A percentile compares a stretch with the other conserved stretches of the same genome.
phyloP scores from a whole-genome alignment of 2,329 filamentous ascomycete genomes.

The Xylaria sp. region DNA sequence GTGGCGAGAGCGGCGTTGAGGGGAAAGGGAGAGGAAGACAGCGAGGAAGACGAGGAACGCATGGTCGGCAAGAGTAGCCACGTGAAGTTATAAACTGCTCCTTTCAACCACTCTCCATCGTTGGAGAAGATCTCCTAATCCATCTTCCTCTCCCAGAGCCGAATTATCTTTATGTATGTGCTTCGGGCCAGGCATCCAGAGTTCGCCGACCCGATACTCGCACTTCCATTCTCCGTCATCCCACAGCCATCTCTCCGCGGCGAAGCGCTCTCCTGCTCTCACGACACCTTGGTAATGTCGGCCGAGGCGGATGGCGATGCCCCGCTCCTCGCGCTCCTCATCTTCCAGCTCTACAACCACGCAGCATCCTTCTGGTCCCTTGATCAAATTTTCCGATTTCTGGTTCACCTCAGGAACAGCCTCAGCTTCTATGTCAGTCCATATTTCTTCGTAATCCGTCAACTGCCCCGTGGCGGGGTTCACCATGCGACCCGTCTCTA shows the following conservation, averaged over 20 bases:
- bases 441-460: slow-evolving; percentile 70
- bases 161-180: not conserved
- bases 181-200: slow-evolving; percentile 44
- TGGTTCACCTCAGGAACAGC: slow-evolving; percentile 31
- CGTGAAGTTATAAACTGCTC: slow-evolving; percentile 20
- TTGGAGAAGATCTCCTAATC: slow-evolving; percentile 28
- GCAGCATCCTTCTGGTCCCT: slow-evolving; percentile 32
- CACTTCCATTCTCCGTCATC: slow-evolving; percentile 44
- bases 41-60: no score
- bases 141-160: slow-evolving; percentile 30
- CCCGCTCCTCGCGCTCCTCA: slow-evolving; percentile 45
- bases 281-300: slow-evolving; percentile 62
- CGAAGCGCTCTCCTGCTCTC: slow-evolving; percentile 49
- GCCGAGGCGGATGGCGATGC: slow-evolving; percentile 60
- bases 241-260: slow-evolving; percentile 63
- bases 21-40: not conserved
- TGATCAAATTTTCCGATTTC: not conserved
- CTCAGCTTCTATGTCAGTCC: slow-evolving; percentile 55
- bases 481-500: slow-evolving; percentile 66
- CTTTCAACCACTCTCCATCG: slow-evolving; percentile 46
- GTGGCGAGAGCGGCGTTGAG: slow-evolving; percentile 18
- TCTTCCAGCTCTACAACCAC: slow-evolving; percentile 50
- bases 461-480: slow-evolving; percentile 59
- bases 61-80: not conserved
- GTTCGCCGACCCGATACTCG: slow-evolving; percentile 44